phyloP scores from a whole-genome alignment of 306 rosid species.

The Luffa acutangula region DNA sequence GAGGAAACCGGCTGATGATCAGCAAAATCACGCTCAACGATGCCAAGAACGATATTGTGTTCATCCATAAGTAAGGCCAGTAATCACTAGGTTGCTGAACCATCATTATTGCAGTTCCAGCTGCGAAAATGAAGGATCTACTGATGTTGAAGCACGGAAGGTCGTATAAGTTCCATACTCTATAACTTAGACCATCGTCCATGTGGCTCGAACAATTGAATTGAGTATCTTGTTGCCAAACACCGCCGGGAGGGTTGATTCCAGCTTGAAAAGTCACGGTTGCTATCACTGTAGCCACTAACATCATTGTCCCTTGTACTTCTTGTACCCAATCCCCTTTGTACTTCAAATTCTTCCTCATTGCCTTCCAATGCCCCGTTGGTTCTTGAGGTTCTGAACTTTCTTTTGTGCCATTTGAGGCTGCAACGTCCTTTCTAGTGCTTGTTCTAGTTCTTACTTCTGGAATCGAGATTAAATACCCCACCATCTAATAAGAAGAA shows the following conservation, averaged over 20 bases:
- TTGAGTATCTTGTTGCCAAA: neutral
- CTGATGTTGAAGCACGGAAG: too few relatives aligned
- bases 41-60: neutral
- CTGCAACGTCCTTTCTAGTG: neutral
- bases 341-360: neutral
- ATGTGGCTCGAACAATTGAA: too few relatives aligned
- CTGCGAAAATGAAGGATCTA: too few relatives aligned
- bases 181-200: too few relatives aligned
- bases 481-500: neutral
- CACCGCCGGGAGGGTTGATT: neutral
- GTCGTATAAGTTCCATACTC: too few relatives aligned
- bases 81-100: neutral
- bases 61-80: neutral
- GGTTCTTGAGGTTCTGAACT: neutral
- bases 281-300: conserved; percentile 1
- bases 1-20: neutral
- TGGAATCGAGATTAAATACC: neutral
- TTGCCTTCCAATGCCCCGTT: neutral
- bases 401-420: too few relatives aligned
- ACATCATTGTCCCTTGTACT: neutral
- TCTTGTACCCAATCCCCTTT: neutral
- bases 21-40: neutral
- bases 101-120: neutral
- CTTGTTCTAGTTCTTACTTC: neutral
- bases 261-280: neutral